A percentile compares a stretch with the other conserved stretches of the same genome.
phyloP scores from a whole-genome alignment of 495 filamentous ascomycete species.

The Symbiotaphrina buchneri region DNA sequence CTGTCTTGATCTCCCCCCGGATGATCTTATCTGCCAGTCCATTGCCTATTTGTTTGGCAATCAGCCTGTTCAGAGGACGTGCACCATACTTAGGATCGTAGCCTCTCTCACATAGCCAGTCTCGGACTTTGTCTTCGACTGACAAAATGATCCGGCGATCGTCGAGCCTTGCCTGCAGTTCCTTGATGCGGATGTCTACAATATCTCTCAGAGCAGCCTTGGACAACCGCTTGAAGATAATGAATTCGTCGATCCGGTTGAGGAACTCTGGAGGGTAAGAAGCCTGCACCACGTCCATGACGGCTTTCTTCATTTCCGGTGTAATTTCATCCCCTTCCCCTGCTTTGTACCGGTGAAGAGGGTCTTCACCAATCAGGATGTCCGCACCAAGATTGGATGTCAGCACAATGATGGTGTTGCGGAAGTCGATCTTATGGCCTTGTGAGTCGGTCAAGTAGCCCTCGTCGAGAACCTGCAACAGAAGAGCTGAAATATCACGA shows the following conservation, averaged over 20 bases:
- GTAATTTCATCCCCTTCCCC: slow-evolving; percentile 40
- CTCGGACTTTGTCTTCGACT: slow-evolving; percentile 45
- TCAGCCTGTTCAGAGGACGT: slow-evolving; percentile 78
- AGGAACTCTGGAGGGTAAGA: slow-evolving; percentile 84
- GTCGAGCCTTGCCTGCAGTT: slow-evolving; percentile 64
- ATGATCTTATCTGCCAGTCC: slow-evolving; percentile 80
- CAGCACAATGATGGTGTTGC: slow-evolving; percentile 87
- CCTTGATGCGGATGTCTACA: slow-evolving; percentile 72
- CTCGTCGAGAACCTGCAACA: slow-evolving; percentile 90
- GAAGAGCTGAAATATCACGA: slow-evolving; percentile 78
- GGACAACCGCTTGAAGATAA: slow-evolving; percentile 75
- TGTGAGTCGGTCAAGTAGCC: slow-evolving; percentile 90
- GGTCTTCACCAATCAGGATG: slow-evolving; percentile 38
- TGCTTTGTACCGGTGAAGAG: slow-evolving; percentile 29
- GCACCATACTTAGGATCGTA: slow-evolving; percentile 88
- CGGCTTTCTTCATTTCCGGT: slow-evolving; percentile 43
- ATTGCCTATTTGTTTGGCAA: slow-evolving; percentile 74
- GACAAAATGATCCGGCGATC: slow-evolving; percentile 63
- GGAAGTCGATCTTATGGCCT: slow-evolving; percentile 89
- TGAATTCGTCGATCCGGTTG: slow-evolving; percentile 92
- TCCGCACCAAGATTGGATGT: slow-evolving; percentile 82
- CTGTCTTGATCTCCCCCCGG: slow-evolving; percentile 53
- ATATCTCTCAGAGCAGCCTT: slow-evolving; percentile 66
- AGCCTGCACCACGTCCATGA: slow-evolving; percentile 69
- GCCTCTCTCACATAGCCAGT: slow-evolving; percentile 71